Evolutionary conservation across 768 basidiomycete genomes (phyloP).

Genomic region (Russula earlei): DNA sequence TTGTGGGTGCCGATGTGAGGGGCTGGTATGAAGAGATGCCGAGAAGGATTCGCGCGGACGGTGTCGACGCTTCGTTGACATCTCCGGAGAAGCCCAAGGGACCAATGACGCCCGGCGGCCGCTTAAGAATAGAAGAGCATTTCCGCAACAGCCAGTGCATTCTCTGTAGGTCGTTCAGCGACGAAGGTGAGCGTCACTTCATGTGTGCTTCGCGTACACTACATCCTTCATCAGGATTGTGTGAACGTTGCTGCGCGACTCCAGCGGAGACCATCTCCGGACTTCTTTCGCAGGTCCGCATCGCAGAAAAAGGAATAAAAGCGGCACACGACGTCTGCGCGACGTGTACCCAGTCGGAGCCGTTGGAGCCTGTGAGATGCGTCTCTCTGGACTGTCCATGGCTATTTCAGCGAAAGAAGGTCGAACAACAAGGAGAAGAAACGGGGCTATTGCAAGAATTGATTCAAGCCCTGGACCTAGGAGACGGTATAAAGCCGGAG

Average conservation of each 20-base stretch:
- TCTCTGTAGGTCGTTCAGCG: conserved; percentile 49
- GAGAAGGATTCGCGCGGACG: conserved; percentile 37
- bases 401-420: conserved; percentile 31
- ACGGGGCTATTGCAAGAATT: conserved; percentile 6
- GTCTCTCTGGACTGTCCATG: conserved; percentile 40
- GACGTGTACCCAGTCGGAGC: conserved; percentile 30
- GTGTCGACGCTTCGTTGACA: conserved; percentile 28
- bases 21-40: conserved; percentile 89
- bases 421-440: conserved; percentile 19
- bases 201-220: not conserved
- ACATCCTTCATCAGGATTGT: conserved; percentile 29
- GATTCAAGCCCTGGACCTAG: conserved; percentile 6
- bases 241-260: conserved; percentile 18
- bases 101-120: conserved; percentile 31
- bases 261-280: conserved; percentile 29
- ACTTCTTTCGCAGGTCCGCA: conserved; percentile 28
- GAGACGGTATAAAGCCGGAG: conserved; percentile 7
- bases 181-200: conserved; percentile 35
- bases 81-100: conserved; percentile 29
- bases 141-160: conserved; percentile 64
- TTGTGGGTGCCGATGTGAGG: conserved; percentile 80
- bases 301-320: conserved; percentile 26
- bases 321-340: conserved; percentile 32
- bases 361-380: conserved; percentile 31
- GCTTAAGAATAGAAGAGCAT: conserved; percentile 61